These are phyloP conservation scores for Omphalea diandra DNA, from an alignment of 441 rosid species.

Conservation along the genomic window DNA sequence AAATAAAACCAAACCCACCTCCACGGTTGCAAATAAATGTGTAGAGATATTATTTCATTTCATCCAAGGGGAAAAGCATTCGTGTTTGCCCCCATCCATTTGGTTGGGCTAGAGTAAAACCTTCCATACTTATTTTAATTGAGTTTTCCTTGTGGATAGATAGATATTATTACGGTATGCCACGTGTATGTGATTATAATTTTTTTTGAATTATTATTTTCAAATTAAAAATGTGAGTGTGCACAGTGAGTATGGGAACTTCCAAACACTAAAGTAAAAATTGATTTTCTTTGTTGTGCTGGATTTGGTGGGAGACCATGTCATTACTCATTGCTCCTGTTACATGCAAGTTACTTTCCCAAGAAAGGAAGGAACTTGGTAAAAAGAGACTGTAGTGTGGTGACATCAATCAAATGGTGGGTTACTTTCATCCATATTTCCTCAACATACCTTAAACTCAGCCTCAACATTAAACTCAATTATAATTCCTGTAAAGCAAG, in stretches of 20 bases:
- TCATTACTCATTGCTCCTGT: constrained; percentile 5
- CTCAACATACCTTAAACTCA: too few species aligned
- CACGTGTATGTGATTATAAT: constrained; percentile 27
- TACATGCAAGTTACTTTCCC: not conserved
- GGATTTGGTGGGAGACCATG: constrained; percentile 28
- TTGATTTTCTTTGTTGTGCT: constrained; percentile 5
- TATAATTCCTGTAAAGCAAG: too few species aligned
- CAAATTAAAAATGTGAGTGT: not conserved
- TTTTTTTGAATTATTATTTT: not conserved
- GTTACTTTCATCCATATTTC: not conserved
- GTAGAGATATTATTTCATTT: constrained; percentile 10
- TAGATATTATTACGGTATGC: too few species aligned
- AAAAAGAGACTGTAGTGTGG: not conserved
- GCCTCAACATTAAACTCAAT: too few species aligned
- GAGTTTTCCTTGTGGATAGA: too few species aligned
- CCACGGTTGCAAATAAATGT: constrained; percentile 29
- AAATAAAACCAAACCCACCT: constrained; percentile 35
- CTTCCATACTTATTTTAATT: constrained; percentile 12
- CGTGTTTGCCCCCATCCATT: constrained; percentile 6
- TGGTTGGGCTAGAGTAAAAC: constrained; percentile 18
- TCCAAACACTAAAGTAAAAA: constrained; percentile 10
- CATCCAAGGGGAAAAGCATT: not conserved
- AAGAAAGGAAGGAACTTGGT: not conserved
- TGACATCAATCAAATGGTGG: not conserved
- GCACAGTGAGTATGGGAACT: constrained; percentile 12